Evolutionary conservation across 768 basidiomycete species (phyloP).

Genomic region (Multifurca ochricompacta): DNA sequence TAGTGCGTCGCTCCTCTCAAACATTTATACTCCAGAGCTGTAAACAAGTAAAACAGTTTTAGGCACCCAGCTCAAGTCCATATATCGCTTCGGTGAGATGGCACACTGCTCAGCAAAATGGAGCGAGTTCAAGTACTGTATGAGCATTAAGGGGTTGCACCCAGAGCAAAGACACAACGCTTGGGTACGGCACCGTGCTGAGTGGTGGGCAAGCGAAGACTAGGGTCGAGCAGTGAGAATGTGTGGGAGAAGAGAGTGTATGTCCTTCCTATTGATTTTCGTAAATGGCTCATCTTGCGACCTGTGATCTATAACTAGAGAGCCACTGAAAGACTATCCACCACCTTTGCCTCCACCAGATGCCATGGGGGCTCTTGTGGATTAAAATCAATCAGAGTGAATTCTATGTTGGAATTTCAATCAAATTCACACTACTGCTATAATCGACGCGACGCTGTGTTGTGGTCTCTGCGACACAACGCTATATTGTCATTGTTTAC

Average conservation of each 20-base stretch:
- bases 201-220: constrained; percentile 88
- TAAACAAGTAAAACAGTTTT: constrained; percentile 1
- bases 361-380: constrained; percentile 1
- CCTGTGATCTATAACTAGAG: constrained; percentile 27
- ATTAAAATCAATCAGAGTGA: background rate
- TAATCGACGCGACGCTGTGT: too few relatives aligned
- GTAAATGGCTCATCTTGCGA: background rate
- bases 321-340: constrained; percentile 47
- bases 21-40: background rate
- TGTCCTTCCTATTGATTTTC: constrained; percentile 26
- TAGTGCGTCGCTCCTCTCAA: constrained; percentile 33
- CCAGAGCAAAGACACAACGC: constrained; percentile 70
- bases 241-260: constrained; percentile 88
- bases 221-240: constrained; percentile 83
- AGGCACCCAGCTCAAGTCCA: constrained; percentile 68
- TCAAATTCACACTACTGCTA: too few relatives aligned
- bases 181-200: constrained; percentile 82
- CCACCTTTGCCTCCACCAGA: constrained; percentile 9
- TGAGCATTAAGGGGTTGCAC: constrained; percentile 71
- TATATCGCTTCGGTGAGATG: constrained; percentile 80
- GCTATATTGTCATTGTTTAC: too few relatives aligned
- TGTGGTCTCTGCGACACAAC: too few relatives aligned
- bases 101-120: constrained; percentile 67
- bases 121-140: constrained; percentile 93
- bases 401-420: background rate